These are phyloP conservation scores for Pleurotus salmoneostramineus DNA, from an alignment of 768 basidiomycete species.

Conservation along the genomic window DNA sequence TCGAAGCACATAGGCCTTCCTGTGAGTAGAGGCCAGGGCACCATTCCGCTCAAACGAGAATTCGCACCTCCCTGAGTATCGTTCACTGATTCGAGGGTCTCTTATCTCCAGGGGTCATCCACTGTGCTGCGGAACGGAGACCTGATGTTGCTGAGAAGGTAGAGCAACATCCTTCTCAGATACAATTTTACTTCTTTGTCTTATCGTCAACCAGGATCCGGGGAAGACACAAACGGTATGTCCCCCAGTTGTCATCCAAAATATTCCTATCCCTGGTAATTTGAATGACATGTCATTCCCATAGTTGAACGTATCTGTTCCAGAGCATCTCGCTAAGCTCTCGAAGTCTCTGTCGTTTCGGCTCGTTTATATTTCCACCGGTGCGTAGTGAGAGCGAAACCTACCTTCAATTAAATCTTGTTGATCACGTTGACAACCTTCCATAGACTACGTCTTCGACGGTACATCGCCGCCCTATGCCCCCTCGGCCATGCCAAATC, in stretches of 20 bases:
- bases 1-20: constrained; percentile 58
- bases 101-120: constrained; percentile 66
- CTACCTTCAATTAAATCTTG: not conserved
- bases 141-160: constrained; percentile 94
- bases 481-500: constrained; percentile 69
- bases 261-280: not conserved
- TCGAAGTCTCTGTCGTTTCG: constrained; percentile 58
- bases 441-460: constrained; percentile 90
- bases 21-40: constrained; percentile 46
- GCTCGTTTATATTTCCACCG: constrained; percentile 91
- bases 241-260: constrained; percentile 1
- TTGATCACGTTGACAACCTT: not conserved
- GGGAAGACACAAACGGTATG: constrained; percentile 59
- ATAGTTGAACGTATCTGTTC: constrained; percentile 82
- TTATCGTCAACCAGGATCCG: constrained; percentile 47
- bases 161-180: constrained; percentile 14
- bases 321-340: constrained; percentile 66
- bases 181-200: not conserved
- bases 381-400: constrained; percentile 18
- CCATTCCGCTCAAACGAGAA: constrained; percentile 1
- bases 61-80: not conserved
- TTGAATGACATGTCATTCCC: not conserved
- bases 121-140: constrained; percentile 92
- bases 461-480: constrained; percentile 90
- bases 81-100: not conserved